Percentiles rank a stretch among this genome's conserved stretches.
Evolutionary conservation across 768 basidiomycete genomes (phyloP).

Genomic region (Trametes sanguinea): DNA sequence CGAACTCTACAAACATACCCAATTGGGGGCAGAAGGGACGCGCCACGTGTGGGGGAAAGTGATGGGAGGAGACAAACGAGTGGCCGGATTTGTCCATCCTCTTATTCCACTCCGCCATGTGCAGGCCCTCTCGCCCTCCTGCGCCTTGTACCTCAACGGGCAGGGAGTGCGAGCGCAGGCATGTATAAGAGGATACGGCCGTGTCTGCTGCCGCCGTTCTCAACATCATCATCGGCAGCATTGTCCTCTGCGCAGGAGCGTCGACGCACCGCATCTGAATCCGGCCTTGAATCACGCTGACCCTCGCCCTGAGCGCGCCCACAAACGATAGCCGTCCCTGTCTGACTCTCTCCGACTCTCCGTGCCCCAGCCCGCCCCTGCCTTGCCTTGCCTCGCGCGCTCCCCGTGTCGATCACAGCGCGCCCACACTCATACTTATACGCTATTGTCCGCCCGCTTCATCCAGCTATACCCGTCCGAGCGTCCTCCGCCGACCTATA

Average conservation of each 20-base stretch:
- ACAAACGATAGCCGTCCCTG: neutral
- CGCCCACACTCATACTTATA: slow-evolving; percentile 12
- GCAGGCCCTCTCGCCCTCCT: neutral
- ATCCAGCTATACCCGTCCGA: slow-evolving; percentile 20
- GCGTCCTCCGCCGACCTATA: slow-evolving; percentile 11
- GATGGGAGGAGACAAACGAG: slow-evolving; percentile 27
- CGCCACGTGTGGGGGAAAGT: slow-evolving; percentile 18
- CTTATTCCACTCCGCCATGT: slow-evolving; percentile 32
- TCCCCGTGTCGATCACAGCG: slow-evolving; percentile 24
- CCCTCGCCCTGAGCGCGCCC: neutral
- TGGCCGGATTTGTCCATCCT: slow-evolving; percentile 30
- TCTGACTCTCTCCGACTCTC: neutral
- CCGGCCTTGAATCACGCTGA: neutral
- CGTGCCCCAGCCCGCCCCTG: neutral
- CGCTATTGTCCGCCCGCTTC: slow-evolving; percentile 20
- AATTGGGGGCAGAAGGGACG: slow-evolving; percentile 10
- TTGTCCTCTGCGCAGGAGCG: slow-evolving; percentile 3
- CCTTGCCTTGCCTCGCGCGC: slow-evolving; percentile 16
- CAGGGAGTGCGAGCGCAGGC: neutral
- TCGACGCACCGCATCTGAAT: neutral
- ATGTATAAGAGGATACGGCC: slow-evolving; percentile 26
- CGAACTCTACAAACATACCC: slow-evolving; percentile 22
- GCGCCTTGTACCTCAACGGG: slow-evolving; percentile 29
- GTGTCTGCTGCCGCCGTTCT: neutral
- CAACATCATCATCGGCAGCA: neutral